Percentiles rank a stretch among this genome's conserved stretches.
Conservation (phyloP, 495 filamentous ascomycete genomes). For the Geopyxis carbonaria region DNA sequence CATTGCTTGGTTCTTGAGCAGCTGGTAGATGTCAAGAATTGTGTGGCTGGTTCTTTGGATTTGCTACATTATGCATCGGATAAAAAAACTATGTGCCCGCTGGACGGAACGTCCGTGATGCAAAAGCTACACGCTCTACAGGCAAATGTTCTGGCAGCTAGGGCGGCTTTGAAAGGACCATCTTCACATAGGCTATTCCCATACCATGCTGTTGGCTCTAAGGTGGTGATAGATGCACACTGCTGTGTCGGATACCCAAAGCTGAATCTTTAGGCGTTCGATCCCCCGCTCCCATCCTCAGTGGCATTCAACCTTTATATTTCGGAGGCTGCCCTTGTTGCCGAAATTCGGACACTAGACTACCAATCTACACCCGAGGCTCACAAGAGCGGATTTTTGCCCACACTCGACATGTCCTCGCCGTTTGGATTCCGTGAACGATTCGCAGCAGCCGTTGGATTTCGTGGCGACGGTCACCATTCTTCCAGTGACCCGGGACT, state of each 20-base stretch:
- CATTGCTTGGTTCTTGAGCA: conserved; percentile 16
- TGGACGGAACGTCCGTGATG: conserved; percentile 4
- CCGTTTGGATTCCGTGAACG: conserved; percentile 14
- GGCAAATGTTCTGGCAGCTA: conserved; percentile 12
- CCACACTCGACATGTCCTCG: conserved; percentile 42
- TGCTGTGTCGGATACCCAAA: background rate
- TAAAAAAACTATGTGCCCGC: too few relatives aligned
- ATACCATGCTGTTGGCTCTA: conserved; percentile 14
- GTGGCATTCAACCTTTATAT: conserved; percentile 63
- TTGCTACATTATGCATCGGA: conserved; percentile 1
- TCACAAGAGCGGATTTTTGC: background rate
- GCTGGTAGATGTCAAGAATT: conserved; percentile 19
- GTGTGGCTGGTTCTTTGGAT: conserved; percentile 9
- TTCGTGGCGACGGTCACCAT: conserved; percentile 3
- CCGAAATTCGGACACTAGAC: conserved; percentile 66
- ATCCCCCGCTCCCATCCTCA: conserved; percentile 39
- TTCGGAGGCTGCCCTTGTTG: conserved; percentile 56
- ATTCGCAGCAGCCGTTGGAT: conserved; percentile 14
- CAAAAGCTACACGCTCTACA: conserved; percentile 5
- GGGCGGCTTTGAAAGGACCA: conserved; percentile 13
- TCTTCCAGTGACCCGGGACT: conserved; percentile 7
- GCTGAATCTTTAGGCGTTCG: conserved; percentile 28
- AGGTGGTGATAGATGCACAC: conserved; percentile 2
- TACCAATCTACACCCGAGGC: background rate
- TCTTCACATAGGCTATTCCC: conserved; percentile 21